Evolutionary conservation across 805 yeast genomes (phyloP).

Genomic region (Candida argentea): DNA sequence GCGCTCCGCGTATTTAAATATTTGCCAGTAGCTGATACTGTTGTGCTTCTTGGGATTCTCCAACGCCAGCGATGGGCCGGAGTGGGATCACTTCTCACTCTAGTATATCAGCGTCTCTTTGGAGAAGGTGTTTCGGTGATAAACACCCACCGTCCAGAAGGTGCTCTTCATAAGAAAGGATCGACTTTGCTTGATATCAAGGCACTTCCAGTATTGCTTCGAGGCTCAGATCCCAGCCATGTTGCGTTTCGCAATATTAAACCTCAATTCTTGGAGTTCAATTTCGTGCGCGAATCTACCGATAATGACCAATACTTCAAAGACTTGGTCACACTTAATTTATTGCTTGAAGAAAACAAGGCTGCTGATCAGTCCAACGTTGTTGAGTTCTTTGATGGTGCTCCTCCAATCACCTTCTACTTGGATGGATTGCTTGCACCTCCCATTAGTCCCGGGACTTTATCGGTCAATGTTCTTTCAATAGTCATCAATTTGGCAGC

Average conservation of each 20-base stretch:
- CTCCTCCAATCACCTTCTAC: conserved; percentile 12
- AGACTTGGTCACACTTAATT: conserved; percentile 12
- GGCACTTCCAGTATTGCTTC: conserved; percentile 8
- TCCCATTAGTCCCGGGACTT: conserved; percentile 20
- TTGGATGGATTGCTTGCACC: conserved; percentile 18
- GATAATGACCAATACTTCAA: conserved; percentile 14
- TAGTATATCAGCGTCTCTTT: conserved; percentile 12
- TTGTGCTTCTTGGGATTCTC: conserved; percentile 3
- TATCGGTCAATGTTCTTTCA: conserved; percentile 19
- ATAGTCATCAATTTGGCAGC: conserved; percentile 13
- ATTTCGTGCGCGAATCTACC: conserved; percentile 12
- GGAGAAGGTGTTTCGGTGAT: conserved; percentile 9
- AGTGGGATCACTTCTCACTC: conserved; percentile 1
- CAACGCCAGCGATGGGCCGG: background rate
- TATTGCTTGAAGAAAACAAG: conserved; percentile 8
- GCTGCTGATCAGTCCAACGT: background rate
- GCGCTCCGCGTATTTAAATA: conserved; percentile 7
- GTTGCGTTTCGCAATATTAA: conserved; percentile 8
- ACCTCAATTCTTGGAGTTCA: conserved; percentile 13
- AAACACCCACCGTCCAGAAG: conserved; percentile 2
- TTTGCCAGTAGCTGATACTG: conserved; percentile 4
- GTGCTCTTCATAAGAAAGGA: background rate
- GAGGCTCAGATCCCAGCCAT: conserved; percentile 1
- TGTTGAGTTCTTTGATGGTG: conserved; percentile 7
- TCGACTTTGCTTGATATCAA: conserved; percentile 6